phyloP scores from a whole-genome alignment of 2,329 filamentous ascomycete species.

The Trematosphaeria pertusa region DNA sequence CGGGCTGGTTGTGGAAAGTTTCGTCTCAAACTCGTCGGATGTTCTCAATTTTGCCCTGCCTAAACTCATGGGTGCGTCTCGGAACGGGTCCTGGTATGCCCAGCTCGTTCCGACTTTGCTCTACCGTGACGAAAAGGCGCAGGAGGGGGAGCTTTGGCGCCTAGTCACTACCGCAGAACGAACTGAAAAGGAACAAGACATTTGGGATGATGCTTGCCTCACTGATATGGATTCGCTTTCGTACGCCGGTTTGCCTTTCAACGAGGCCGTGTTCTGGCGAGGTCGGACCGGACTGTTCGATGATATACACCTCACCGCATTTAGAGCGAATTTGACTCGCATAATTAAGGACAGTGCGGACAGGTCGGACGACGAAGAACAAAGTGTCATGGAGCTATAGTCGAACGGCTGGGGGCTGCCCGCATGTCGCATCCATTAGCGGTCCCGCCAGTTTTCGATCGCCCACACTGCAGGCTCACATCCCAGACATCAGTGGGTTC shows the following conservation, averaged over 20 bases:
- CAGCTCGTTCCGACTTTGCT: conserved; percentile 38
- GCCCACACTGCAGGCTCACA: no score
- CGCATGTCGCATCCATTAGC: no score
- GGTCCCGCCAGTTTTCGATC: no score
- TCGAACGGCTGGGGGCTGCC: no score
- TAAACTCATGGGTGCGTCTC: background rate
- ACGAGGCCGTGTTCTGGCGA: conserved; percentile 48
- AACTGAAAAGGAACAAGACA: conserved; percentile 6
- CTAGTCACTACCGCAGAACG: conserved; percentile 26
- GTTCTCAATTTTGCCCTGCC: conserved; percentile 18
- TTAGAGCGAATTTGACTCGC: conserved; percentile 35
- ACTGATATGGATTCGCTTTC: conserved; percentile 37
- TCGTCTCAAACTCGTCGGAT: conserved; percentile 41
- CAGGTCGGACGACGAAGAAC: no score
- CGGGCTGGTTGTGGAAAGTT: conserved; percentile 33
- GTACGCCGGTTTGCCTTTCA: conserved; percentile 44
- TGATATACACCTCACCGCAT: conserved; percentile 42
- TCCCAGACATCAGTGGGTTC: no score
- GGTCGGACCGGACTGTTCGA: conserved; percentile 21
- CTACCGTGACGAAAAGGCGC: conserved; percentile 30
- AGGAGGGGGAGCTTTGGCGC: conserved; percentile 47
- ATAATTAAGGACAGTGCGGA: conserved; percentile 4
- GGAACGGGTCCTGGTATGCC: conserved; percentile 19
- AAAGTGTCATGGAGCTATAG: no score
- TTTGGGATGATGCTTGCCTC: conserved; percentile 48